Evolutionary conservation across 495 filamentous ascomycete genomes (phyloP).

Genomic region (Hypomontagnella submonticulosa): DNA sequence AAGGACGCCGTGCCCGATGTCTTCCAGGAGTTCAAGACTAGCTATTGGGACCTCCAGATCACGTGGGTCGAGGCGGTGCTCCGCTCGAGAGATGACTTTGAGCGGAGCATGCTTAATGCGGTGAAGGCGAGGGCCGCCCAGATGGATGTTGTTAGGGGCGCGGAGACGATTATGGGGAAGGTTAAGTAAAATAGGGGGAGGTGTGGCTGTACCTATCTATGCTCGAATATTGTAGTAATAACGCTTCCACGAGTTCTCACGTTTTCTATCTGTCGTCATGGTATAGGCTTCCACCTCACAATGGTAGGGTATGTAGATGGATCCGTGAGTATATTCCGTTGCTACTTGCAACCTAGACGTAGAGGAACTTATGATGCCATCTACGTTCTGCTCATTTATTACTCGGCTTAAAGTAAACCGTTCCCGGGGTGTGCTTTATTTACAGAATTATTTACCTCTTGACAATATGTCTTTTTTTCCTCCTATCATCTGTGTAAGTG

Average conservation of each 20-base stretch:
- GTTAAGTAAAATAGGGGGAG: constrained; percentile 68
- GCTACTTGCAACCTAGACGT: no score
- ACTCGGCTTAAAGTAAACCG: no score
- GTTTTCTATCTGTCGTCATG: neutral
- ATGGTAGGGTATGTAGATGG: no score
- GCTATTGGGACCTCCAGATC: constrained; percentile 94
- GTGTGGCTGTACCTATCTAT: neutral
- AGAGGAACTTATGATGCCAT: no score
- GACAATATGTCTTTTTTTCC: neutral
- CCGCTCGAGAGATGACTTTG: constrained; percentile 89
- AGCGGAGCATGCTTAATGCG: constrained; percentile 84
- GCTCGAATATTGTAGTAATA: neutral
- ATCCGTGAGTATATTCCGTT: no score
- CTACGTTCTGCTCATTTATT: no score
- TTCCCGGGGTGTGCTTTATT: no score
- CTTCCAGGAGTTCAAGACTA: constrained; percentile 83
- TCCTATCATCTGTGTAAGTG: neutral
- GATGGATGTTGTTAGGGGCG: constrained; percentile 77
- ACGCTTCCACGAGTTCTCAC: neutral
- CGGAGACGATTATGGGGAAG: constrained; percentile 91
- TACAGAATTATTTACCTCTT: no score
- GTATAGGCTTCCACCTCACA: no score
- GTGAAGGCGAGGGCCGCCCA: constrained; percentile 89
- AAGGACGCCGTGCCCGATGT: constrained; percentile 78
- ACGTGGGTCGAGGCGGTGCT: constrained; percentile 97